Percentiles rank a stretch among this genome's conserved stretches.
phyloP scores from a whole-genome alignment of 306 rosid genomes.

The Vigna angularis region DNA sequence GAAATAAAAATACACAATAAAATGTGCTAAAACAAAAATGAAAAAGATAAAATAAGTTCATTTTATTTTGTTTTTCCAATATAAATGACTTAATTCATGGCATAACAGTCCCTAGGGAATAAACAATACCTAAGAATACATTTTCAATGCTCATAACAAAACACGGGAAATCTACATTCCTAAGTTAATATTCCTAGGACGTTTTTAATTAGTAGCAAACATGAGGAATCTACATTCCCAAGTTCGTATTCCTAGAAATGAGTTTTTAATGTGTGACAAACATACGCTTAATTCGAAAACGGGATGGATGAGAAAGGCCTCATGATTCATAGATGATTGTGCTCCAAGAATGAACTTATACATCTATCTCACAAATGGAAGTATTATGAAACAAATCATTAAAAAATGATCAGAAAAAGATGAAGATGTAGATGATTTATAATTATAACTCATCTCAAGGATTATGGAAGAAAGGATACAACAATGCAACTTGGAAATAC shows the following conservation, averaged over 20 bases:
- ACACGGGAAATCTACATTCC: not conserved
- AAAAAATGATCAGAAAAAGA: too few relatives aligned
- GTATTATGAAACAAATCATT: not conserved
- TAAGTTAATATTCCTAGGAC: too few relatives aligned
- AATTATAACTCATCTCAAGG: conserved; percentile 24
- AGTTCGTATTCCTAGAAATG: not conserved
- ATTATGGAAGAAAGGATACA: conserved; percentile 76
- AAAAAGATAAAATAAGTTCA: not conserved
- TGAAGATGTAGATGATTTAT: too few relatives aligned
- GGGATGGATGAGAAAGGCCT: not conserved
- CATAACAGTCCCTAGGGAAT: not conserved
- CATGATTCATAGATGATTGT: not conserved
- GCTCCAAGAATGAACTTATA: not conserved
- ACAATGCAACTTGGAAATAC: conserved; percentile 96
- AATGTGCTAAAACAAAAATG: conserved; percentile 9
- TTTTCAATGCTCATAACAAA: not conserved
- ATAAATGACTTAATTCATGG: not conserved
- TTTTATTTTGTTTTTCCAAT: not conserved
- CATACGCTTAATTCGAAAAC: not conserved
- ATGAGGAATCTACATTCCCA: not conserved
- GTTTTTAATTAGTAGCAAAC: not conserved
- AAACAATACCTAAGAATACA: not conserved
- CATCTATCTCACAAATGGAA: not conserved
- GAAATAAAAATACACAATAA: conserved; percentile 32
- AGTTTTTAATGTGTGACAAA: not conserved